Conservation (phyloP, 2,329 filamentous ascomycete genomes). For the Xylaria sp. region DNA sequence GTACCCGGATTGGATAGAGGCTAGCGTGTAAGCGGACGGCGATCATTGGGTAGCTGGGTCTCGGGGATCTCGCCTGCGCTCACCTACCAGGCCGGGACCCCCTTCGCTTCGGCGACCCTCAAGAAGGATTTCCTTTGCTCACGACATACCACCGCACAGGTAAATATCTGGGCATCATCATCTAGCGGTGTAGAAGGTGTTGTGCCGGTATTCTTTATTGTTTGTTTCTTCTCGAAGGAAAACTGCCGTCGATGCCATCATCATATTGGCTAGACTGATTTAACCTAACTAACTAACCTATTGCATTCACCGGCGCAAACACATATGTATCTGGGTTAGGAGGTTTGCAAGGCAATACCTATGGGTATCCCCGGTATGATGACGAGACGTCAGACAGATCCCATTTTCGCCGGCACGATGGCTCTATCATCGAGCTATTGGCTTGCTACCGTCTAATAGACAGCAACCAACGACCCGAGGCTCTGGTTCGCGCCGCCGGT, state of each 20-base stretch:
- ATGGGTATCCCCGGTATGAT: too few species aligned
- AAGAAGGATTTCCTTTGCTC: conserved; percentile 12
- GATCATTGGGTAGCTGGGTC: conserved; percentile 14
- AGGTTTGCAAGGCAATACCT: too few species aligned
- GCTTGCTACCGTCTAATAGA: not conserved
- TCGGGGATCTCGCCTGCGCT: conserved; percentile 26
- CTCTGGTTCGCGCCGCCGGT: conserved; percentile 2
- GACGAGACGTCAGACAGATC: not conserved
- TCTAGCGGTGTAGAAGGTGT: too few species aligned
- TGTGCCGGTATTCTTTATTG: not conserved
- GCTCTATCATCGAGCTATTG: not conserved
- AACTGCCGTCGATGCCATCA: too few species aligned
- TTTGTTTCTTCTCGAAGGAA: not conserved
- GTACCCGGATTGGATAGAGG: too few species aligned
- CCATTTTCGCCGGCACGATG: too few species aligned
- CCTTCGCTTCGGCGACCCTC: conserved; percentile 24
- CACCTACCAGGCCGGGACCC: too few species aligned
- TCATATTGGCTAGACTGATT: too few species aligned
- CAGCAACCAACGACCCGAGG: conserved; percentile 4
- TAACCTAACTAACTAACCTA: too few species aligned
- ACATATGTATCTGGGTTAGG: too few species aligned
- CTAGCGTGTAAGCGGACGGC: conserved; percentile 19
- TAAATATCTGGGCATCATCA: too few species aligned
- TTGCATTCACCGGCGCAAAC: too few species aligned
- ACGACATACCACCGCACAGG: not conserved